phyloP scores from a whole-genome alignment of 371 early-diverging fungal genomes.

The Amoeboaphelidium occidentale region DNA sequence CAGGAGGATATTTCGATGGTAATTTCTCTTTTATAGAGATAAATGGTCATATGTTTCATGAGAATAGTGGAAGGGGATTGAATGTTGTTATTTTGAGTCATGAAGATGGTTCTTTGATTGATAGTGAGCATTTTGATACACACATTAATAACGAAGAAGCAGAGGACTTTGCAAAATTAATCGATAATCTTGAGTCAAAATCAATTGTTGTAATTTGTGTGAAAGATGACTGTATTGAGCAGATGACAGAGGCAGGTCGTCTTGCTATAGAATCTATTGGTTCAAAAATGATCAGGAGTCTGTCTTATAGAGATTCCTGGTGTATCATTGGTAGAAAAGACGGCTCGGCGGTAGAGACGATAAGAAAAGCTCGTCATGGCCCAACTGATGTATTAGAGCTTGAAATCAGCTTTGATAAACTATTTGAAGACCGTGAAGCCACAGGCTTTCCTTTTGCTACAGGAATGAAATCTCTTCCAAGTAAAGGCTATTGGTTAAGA shows the following conservation, averaged over 20 bases:
- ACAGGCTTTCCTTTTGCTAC: slow-evolving; percentile 14
- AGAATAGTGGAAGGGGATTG: slow-evolving; percentile 32
- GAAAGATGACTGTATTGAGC: slow-evolving; percentile 44
- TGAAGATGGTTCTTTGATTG: slow-evolving; percentile 30
- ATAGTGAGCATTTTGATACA: slow-evolving; percentile 46
- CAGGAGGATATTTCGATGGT: slow-evolving; percentile 45
- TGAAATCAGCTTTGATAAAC: background rate
- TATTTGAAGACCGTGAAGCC: slow-evolving; percentile 6
- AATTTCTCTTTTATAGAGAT: slow-evolving; percentile 42
- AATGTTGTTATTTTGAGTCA: slow-evolving; percentile 46
- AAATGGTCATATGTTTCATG: background rate
- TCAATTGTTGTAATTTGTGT: slow-evolving; percentile 34
- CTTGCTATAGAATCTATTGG: slow-evolving; percentile 33
- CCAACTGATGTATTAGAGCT: slow-evolving; percentile 21
- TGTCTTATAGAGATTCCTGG: slow-evolving; percentile 52
- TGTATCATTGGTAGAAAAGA: slow-evolving; percentile 36
- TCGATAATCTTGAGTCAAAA: slow-evolving; percentile 31
- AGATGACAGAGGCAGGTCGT: slow-evolving; percentile 27
- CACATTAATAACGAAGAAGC: slow-evolving; percentile 39
- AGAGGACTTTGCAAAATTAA: slow-evolving; percentile 34
- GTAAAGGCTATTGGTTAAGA: slow-evolving; percentile 41
- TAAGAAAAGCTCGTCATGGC: slow-evolving; percentile 7
- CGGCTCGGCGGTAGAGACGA: slow-evolving; percentile 12
- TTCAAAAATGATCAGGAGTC: slow-evolving; percentile 20
- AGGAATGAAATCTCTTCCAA: slow-evolving; percentile 28